Base-by-base conservation (phyloP, 2,329 filamentous ascomycete genomes). In the Diplodia intermedia region DNA sequence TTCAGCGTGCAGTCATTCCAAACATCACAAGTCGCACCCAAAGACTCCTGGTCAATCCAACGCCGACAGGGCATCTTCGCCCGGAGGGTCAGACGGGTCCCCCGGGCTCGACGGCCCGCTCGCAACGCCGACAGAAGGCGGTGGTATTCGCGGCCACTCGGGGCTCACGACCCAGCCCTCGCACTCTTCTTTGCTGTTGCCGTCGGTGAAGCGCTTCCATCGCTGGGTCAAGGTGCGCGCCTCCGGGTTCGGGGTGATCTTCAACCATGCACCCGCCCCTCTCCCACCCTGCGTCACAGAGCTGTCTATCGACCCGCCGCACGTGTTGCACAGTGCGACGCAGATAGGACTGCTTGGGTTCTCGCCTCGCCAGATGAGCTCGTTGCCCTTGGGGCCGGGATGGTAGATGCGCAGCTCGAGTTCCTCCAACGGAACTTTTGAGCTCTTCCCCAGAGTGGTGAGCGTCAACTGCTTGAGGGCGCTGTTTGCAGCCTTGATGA, bases 361-460 rank as follows among this genome's bases (percentile, higher is more conserved):
- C 36, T 75, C 72, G n/a, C 60, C 47, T n/a, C 47, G 29, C 80
- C 80, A 82, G 8, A 82, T 76, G 9, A 70, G 73, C 53, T 71
- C 73, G 70, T 81, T 81, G 12, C 75, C 73, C 50, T 78, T 74
- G 3, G 74, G 72, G 9, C 79, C 80, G 0, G 80, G 78, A 55
- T 79, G 82, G 67, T 79, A 78, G 55, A 82, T 75, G 9, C 79
- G 76, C 29, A 80, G 69, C 66, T 81, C 77, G 29, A 82, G 71
- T 57, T 75, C 74, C 18, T 76, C 72, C 67, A 78, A 62, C 14
- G 65, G 68, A 38, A 60, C 73, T 69, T 9, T 63, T 11, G 61
- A 75, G 6, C 26, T 68, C n/a, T 57, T 73, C 20, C 9, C 63
- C 11, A 67, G 73, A 36, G 68, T 75, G 26, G 75, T 73, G 38